Base-by-base conservation (phyloP, 352 stramenopile genomes). In the Phytophthora quininea region DNA sequence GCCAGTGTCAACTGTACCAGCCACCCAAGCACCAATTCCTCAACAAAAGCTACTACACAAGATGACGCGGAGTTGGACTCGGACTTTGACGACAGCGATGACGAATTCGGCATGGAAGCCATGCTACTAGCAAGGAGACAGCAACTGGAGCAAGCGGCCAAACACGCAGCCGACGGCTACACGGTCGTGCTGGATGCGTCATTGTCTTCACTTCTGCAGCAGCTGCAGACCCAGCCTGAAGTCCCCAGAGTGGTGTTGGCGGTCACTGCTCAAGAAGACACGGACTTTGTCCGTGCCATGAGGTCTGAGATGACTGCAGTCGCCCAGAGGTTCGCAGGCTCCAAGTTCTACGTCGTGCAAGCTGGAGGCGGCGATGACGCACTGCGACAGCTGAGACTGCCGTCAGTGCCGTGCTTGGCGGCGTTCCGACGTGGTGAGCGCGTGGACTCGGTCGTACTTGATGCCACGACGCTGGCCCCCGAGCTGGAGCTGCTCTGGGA, bases 321-420 rank as follows among this genome's bases (percentile, higher is more conserved):
- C 27, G 81, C 81, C 5, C 69, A 73, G 45, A 68, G 66, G 12
- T 89, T 77, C 59, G 15, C 87, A 35, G 84, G 81, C 31, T 82
- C 84, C 53, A 89, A 86, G 68, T 90, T 92, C 53, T 88, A 80
- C 69, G 53, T 79, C 15, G 68, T 75, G 9, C 31, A 57, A 9
- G 43, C 55, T 3, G 30, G n/a, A 9, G 57, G 70, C 45, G 58
- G 71, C 30, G 66, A 76, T 37, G 75, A 81, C n/a, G 38, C 42
- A 43, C 38, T 80, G 67, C 73, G 68, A 51, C 67, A 85, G 58
- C 64, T 88, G 59, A 58, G 79, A 5, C 29, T 90, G 3, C 14
- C 67, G 5, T 73, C 54, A 11, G 54, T 71, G 40, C 77, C 71
- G 15, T 79, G 67, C 4, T 31, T 88, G 46, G 76, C 74, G 4